Evolutionary conservation across 140 eudicot genomes (phyloP).

Genomic region (Eryngium alpinum): DNA sequence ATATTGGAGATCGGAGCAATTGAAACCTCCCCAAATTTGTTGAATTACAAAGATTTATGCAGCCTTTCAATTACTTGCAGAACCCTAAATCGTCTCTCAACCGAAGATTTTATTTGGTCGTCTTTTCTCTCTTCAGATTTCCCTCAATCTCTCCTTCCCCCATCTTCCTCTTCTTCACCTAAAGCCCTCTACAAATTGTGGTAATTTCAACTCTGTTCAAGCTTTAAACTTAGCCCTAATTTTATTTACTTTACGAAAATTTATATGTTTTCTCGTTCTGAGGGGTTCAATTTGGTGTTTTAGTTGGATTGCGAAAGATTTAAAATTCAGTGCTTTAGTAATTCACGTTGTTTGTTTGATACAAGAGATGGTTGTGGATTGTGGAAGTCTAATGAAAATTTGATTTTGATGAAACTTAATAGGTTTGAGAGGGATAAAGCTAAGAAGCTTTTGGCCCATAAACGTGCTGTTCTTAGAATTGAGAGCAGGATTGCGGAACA

Average conservation of each 20-base stretch:
- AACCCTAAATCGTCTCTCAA: slow-evolving; percentile 52
- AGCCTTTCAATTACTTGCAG: slow-evolving; percentile 56
- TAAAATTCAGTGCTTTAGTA: neutral
- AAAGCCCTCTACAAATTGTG: slow-evolving; percentile 43
- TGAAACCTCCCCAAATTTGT: slow-evolving; percentile 20
- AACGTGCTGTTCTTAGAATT: slow-evolving; percentile 59
- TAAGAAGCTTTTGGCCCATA: slow-evolving; percentile 53
- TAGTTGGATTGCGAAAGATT: neutral
- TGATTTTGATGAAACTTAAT: neutral
- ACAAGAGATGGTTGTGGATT: neutral
- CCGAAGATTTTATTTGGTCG: slow-evolving; percentile 58
- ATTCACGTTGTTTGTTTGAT: neutral
- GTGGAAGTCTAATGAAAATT: neutral
- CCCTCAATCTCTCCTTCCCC: slow-evolving; percentile 25
- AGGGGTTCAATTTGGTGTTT: too few species aligned
- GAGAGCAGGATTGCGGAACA: slow-evolving; percentile 68
- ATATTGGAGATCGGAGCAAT: slow-evolving; percentile 56
- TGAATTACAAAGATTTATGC: slow-evolving; percentile 53
- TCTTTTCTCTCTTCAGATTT: slow-evolving; percentile 54
- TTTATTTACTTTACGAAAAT: neutral
- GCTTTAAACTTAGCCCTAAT: neutral
- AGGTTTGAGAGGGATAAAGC: slow-evolving; percentile 70
- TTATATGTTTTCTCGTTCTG: neutral
- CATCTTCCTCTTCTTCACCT: slow-evolving; percentile 22
- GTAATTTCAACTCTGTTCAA: neutral